phyloP scores from a whole-genome alignment of 805 yeast genomes.

The Saturnispora quitensis region DNA sequence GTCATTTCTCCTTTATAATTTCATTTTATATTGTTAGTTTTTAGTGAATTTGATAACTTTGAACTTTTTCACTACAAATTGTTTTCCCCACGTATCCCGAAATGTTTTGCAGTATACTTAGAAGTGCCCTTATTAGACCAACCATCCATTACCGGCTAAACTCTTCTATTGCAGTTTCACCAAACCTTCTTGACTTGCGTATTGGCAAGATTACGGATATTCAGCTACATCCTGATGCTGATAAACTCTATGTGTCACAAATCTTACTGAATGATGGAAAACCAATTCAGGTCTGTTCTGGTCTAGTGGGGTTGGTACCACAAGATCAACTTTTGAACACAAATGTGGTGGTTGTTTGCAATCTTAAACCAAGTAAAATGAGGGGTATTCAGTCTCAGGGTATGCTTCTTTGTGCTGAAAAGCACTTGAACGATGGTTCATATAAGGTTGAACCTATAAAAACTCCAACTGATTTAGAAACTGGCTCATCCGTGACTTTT shows the following conservation, averaged over 20 bases:
- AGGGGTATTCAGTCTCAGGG: conserved; percentile 55
- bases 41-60: background rate
- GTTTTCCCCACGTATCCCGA: background rate
- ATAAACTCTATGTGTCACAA: conserved; percentile 47
- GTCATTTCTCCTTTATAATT: background rate
- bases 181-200: conserved; percentile 24
- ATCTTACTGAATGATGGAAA: conserved; percentile 18
- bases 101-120: background rate
- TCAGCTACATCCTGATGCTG: conserved; percentile 46
- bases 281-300: conserved; percentile 45
- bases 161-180: conserved; percentile 7
- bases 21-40: background rate
- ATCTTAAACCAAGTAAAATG: conserved; percentile 54
- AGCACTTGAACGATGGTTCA: conserved; percentile 8
- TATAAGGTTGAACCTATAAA: conserved; percentile 35
- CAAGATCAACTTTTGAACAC: conserved; percentile 29
- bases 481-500: conserved; percentile 37
- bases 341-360: conserved; percentile 44
- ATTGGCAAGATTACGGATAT: conserved; percentile 43
- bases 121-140: background rate
- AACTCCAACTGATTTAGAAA: conserved; percentile 32
- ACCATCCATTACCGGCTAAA: conserved; percentile 3
- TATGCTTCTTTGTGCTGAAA: conserved; percentile 53
- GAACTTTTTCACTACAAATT: background rate
- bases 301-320: conserved; percentile 40